Percentiles rank a stretch among this genome's conserved stretches.
phyloP scores from a whole-genome alignment of 1,284 basidiomycete species.

The Hemileia vastatrix region DNA sequence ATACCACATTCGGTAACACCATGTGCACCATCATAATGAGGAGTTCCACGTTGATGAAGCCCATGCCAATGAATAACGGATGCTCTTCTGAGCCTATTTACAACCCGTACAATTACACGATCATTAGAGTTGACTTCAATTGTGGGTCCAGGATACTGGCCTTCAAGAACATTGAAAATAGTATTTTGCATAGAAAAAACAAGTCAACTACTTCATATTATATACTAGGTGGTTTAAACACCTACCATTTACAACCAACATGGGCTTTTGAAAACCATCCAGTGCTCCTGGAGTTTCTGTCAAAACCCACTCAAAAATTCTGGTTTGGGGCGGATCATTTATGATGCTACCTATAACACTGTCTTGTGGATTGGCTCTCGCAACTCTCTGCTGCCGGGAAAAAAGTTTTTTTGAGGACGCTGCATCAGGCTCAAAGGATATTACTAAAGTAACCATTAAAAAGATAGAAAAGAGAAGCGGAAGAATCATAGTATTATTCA shows the following conservation, averaged over 20 bases:
- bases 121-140: slow-evolving; percentile 28
- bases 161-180: neutral
- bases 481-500: no score
- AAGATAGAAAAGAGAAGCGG: no score
- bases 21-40: slow-evolving; percentile 26
- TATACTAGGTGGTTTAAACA: neutral
- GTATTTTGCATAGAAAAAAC: neutral
- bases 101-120: slow-evolving; percentile 26
- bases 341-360: slow-evolving; percentile 16
- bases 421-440: no score
- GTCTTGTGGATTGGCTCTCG: no score
- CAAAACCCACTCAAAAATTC: slow-evolving; percentile 24
- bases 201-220: no score
- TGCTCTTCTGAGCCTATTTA: slow-evolving; percentile 24
- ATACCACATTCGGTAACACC: slow-evolving; percentile 41
- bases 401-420: no score
- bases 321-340: slow-evolving; percentile 18
- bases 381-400: no score
- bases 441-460: no score
- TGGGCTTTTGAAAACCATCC: slow-evolving; percentile 26
- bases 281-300: slow-evolving; percentile 25
- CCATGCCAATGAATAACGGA: slow-evolving; percentile 29
- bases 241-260: slow-evolving; percentile 30
- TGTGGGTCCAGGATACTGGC: slow-evolving; percentile 28
- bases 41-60: slow-evolving; percentile 24